Conservation (phyloP, 2,329 filamentous ascomycete genomes). For the Calonectria hongkongensis region DNA sequence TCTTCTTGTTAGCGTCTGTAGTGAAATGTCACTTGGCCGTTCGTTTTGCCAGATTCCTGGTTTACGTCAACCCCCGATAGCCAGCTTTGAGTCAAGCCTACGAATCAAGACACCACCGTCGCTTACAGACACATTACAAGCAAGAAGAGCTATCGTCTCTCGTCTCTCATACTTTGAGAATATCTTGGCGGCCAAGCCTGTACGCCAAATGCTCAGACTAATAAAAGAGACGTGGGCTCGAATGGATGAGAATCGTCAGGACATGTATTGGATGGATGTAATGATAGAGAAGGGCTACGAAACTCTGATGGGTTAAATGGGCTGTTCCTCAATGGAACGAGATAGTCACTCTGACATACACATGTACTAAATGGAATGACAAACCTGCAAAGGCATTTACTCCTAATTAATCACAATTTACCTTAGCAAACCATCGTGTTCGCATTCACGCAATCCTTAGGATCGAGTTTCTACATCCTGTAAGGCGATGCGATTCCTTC, state of each 20-base stretch:
- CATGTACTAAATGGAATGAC: conserved; percentile 21
- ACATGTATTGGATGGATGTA: conserved; percentile 68
- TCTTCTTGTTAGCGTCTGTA: conserved; percentile 64
- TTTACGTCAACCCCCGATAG: conserved; percentile 36
- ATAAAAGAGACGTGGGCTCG: conserved; percentile 49
- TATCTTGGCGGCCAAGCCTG: conserved; percentile 52
- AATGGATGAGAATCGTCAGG: conserved; percentile 59
- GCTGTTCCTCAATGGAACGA: not conserved
- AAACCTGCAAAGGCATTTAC: not conserved
- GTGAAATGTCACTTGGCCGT: conserved; percentile 63
- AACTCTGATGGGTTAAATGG: conserved; percentile 53
- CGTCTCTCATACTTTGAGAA: conserved; percentile 49
- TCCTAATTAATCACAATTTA: not conserved
- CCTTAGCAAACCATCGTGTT: conserved; percentile 4
- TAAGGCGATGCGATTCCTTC: not conserved
- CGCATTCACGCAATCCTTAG: not conserved
- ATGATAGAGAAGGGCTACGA: conserved; percentile 56
- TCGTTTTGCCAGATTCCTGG: conserved; percentile 32
- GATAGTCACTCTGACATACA: too few species aligned
- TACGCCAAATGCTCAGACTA: conserved; percentile 46
- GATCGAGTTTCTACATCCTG: not conserved
- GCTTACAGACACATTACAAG: conserved; percentile 43
- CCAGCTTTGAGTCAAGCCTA: conserved; percentile 45
- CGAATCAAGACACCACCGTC: conserved; percentile 38
- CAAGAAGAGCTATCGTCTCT: conserved; percentile 42